These are phyloP conservation scores for Boletus semigastroideus DNA, from an alignment of 1,284 basidiomycete genomes.

Conservation along the genomic window DNA sequence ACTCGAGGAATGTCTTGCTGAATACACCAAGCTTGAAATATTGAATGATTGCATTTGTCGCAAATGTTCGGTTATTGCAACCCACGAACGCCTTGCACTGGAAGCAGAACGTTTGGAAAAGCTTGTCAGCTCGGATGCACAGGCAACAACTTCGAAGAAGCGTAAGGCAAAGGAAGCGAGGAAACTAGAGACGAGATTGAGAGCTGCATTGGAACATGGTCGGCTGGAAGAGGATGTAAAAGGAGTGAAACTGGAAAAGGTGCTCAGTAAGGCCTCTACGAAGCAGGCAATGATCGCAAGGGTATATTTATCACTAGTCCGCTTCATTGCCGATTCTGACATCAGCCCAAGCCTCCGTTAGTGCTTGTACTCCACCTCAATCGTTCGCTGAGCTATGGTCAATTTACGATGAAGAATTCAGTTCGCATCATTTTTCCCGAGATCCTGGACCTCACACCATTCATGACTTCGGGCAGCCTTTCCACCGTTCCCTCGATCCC, in stretches of 20 bases:
- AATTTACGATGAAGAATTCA: slow-evolving; percentile 78
- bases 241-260: slow-evolving; percentile 72
- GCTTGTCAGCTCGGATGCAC: slow-evolving; percentile 39
- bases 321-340: slow-evolving; percentile 17
- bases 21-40: slow-evolving; percentile 81
- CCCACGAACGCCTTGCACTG: slow-evolving; percentile 54
- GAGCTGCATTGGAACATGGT: slow-evolving; percentile 66
- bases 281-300: slow-evolving; percentile 87
- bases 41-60: slow-evolving; percentile 84
- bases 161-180: slow-evolving; percentile 69
- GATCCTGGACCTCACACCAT: slow-evolving; percentile 82
- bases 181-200: slow-evolving; percentile 59
- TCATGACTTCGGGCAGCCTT: slow-evolving; percentile 75
- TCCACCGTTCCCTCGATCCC: slow-evolving; percentile 64
- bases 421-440: slow-evolving; percentile 82
- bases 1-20: slow-evolving; percentile 72
- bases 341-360: slow-evolving; percentile 64
- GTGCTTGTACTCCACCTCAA: slow-evolving; percentile 86
- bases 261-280: slow-evolving; percentile 72
- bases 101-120: slow-evolving; percentile 59
- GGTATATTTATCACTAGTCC: slow-evolving; percentile 40
- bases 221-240: slow-evolving; percentile 79
- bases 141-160: slow-evolving; percentile 63
- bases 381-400: slow-evolving; percentile 77
- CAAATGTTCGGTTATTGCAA: slow-evolving; percentile 76